A percentile compares a stretch with the other conserved stretches of the same genome.
phyloP scores from a whole-genome alignment of 208 protist genomes.

The Naegleria lovaniensis region DNA sequence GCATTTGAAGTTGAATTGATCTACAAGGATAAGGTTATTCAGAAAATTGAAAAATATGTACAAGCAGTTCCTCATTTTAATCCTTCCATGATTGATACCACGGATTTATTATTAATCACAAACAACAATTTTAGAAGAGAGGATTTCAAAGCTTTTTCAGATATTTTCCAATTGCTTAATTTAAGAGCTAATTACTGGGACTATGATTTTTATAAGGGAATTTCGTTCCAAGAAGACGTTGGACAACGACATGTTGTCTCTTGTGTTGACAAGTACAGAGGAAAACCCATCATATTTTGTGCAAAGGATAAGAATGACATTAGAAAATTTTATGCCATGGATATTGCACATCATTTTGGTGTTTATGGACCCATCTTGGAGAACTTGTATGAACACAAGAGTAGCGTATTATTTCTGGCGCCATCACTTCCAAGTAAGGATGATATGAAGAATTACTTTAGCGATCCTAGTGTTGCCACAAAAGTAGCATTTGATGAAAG shows the following conservation, averaged over 20 bases:
- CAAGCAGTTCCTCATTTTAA: not conserved
- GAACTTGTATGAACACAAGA: not conserved
- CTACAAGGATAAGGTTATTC: not conserved
- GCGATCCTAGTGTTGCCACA: not conserved
- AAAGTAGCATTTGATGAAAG: not conserved
- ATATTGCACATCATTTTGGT: not conserved
- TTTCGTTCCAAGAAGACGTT: not conserved
- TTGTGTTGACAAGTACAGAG: not conserved
- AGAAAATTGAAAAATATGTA: not conserved
- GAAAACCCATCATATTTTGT: not conserved
- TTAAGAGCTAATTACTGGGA: not conserved
- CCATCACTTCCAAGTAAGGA: not conserved
- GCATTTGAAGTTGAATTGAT: not conserved
- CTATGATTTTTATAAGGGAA: not conserved
- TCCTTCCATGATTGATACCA: not conserved
- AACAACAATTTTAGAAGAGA: not conserved
- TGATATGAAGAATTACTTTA: not conserved
- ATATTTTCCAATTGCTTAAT: not conserved
- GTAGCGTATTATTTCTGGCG: not conserved
- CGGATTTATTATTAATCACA: not conserved
- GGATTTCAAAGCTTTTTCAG: not conserved
- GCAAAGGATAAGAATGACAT: not conserved
- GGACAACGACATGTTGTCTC: not conserved
- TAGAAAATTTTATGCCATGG: not conserved
- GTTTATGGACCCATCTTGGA: not conserved